These are phyloP conservation scores for Sordaria brevicollis DNA, from an alignment of 495 filamentous ascomycete species.

Conservation along the genomic window DNA sequence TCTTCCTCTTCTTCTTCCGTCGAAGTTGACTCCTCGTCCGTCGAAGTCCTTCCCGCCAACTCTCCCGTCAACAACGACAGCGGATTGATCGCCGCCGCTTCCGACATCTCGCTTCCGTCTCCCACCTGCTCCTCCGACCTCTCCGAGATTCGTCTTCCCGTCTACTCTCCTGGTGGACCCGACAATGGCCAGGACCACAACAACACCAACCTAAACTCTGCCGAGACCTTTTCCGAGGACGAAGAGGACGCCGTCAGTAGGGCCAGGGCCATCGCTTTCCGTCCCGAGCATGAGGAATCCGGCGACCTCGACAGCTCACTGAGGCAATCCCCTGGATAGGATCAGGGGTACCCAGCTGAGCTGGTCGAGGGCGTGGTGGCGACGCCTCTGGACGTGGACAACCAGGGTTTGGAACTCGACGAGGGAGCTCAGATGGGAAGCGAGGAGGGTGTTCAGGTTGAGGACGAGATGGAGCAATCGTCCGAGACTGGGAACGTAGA, in stretches of 20 bases:
- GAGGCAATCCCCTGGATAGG: not conserved
- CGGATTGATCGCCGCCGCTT: not conserved
- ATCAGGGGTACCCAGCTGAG: not conserved
- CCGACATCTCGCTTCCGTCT: not conserved
- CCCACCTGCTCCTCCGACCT: not conserved
- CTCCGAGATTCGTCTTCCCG: not conserved
- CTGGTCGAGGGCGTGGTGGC: not conserved
- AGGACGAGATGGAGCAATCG: not conserved
- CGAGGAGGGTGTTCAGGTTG: not conserved
- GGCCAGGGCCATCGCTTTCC: not conserved
- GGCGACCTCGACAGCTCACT: not conserved
- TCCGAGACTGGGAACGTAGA: not conserved
- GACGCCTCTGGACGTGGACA: not conserved
- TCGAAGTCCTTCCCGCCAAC: not conserved
- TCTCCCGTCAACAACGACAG: not conserved
- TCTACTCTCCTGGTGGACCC: not conserved
- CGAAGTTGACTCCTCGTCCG: not conserved
- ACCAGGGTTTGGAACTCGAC: not conserved
- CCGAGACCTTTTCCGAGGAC: not conserved
- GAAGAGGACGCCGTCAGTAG: not conserved
- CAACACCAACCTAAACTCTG: not conserved
- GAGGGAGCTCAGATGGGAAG: not conserved
- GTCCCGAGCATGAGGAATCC: not conserved
- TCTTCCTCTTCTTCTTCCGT: too few relatives aligned
- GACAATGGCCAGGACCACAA: not conserved